Evolutionary conservation across 75 land plant genomes (phyloP).

Genomic region (Larix kaempferi): DNA sequence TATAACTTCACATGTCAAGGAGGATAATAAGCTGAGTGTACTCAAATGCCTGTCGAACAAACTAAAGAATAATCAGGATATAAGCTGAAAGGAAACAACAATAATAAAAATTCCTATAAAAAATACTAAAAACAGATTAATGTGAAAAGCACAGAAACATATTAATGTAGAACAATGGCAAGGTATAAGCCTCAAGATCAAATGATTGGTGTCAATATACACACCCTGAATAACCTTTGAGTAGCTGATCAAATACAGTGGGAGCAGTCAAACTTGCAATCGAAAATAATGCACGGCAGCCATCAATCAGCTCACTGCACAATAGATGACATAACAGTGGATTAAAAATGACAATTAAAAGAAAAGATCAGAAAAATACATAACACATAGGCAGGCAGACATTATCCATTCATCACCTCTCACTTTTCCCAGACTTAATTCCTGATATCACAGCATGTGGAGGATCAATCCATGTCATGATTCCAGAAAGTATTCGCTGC

Average conservation of each 20-base stretch:
- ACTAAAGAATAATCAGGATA: background rate
- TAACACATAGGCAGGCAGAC: background rate
- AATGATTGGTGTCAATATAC: background rate
- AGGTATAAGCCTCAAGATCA: background rate
- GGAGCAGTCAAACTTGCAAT: slow-evolving; percentile 72
- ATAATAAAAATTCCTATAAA: background rate
- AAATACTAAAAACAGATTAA: background rate
- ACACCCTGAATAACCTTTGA: slow-evolving; percentile 63
- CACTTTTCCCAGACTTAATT: slow-evolving; percentile 72
- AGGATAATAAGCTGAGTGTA: slow-evolving; percentile 64
- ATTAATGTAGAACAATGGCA: background rate
- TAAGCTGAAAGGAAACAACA: background rate
- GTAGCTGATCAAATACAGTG: slow-evolving; percentile 70
- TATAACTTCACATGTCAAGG: slow-evolving; percentile 75
- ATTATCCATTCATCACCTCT: slow-evolving; percentile 47
- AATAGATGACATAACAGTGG: slow-evolving; percentile 4
- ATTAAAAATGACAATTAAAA: slow-evolving; percentile 2
- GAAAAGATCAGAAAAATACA: background rate
- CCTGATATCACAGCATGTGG: slow-evolving; percentile 50
- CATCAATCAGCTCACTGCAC: slow-evolving; percentile 93
- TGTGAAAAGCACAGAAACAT: background rate
- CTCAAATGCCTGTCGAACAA: slow-evolving; percentile 60
- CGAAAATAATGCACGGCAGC: slow-evolving; percentile 81
- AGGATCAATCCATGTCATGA: slow-evolving; percentile 80
- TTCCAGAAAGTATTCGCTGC: slow-evolving; percentile 65